phyloP scores from a whole-genome alignment of 2,329 filamentous ascomycete genomes.

The Penicillium crustosum region DNA sequence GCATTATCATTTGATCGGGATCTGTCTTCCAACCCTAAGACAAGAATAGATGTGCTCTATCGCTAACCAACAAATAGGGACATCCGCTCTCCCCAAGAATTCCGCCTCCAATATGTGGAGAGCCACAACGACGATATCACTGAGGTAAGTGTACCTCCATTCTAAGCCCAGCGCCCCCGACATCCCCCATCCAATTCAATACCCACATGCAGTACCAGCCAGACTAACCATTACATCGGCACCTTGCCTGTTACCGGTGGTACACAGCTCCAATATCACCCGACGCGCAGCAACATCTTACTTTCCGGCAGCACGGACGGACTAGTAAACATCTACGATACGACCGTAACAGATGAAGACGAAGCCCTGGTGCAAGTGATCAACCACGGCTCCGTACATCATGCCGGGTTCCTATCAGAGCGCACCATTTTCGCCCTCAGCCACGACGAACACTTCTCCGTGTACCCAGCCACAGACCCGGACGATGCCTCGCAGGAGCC shows the following conservation, averaged over 20 bases:
- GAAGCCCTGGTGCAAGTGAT: slow-evolving; percentile 63
- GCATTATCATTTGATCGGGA: neutral
- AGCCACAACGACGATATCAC: slow-evolving; percentile 61
- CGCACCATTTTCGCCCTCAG: slow-evolving; percentile 58
- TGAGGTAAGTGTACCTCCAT: slow-evolving; percentile 43
- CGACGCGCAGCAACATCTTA: slow-evolving; percentile 52
- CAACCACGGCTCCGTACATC: slow-evolving; percentile 63
- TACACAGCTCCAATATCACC: slow-evolving; percentile 52
- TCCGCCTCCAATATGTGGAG: slow-evolving; percentile 45
- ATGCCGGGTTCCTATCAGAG: slow-evolving; percentile 58
- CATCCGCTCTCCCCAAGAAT: slow-evolving; percentile 40
- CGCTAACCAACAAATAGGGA: slow-evolving; percentile 42
- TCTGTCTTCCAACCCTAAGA: neutral
- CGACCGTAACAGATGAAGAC: slow-evolving; percentile 57
- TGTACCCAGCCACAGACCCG: slow-evolving; percentile 55
- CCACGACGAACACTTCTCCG: slow-evolving; percentile 61
- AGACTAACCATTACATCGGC: slow-evolving; percentile 13
- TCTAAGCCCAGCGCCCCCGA: neutral
- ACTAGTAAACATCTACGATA: slow-evolving; percentile 62
- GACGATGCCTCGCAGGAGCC: slow-evolving; percentile 50
- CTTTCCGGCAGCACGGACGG: slow-evolving; percentile 64
- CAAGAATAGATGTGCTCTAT: neutral
- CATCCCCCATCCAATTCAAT: neutral
- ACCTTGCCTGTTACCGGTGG: neutral
- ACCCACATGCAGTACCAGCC: neutral